Evolutionary conservation across 139 green algal species (phyloP).

Genomic region (Medakamo hakoo): DNA sequence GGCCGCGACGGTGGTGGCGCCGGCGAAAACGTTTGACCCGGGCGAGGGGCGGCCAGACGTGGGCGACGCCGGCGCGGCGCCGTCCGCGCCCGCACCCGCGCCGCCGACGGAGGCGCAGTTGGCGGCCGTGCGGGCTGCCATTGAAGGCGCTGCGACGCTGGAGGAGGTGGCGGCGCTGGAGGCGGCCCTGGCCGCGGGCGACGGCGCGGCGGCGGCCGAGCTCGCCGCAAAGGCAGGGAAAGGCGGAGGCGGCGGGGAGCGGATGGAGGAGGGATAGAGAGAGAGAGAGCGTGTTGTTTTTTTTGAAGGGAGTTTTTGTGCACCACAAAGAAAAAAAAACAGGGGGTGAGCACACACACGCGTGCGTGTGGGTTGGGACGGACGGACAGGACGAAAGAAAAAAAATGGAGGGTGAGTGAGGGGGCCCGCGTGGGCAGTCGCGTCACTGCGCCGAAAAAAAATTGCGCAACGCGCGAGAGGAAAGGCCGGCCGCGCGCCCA

Average conservation of each 20-base stretch:
- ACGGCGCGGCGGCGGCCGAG: too few relatives aligned
- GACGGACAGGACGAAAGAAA: background rate
- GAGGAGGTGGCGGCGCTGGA: slow-evolving; percentile 78
- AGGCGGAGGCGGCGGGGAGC: too few relatives aligned
- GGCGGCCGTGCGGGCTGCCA: slow-evolving; percentile 73
- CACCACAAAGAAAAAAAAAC: background rate
- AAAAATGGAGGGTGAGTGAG: too few relatives aligned
- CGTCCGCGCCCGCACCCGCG: slow-evolving; percentile 2
- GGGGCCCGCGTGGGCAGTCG: too few relatives aligned
- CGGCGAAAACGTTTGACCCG: slow-evolving; percentile 53
- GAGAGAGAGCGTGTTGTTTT: background rate
- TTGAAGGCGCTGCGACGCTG: slow-evolving; percentile 74
- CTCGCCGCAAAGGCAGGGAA: too few relatives aligned
- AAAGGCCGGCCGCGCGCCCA: too few relatives aligned
- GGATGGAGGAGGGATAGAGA: background rate
- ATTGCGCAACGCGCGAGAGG: too few relatives aligned
- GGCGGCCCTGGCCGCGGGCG: slow-evolving; percentile 51
- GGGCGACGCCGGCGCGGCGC: slow-evolving; percentile 5
- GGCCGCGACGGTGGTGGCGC: too few relatives aligned
- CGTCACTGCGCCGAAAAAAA: too few relatives aligned
- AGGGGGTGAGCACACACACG: too few relatives aligned
- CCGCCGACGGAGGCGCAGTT: slow-evolving; percentile 57
- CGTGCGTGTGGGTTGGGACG: too few relatives aligned
- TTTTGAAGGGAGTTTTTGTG: background rate
- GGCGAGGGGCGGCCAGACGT: slow-evolving; percentile 40